Base-by-base conservation (phyloP, 768 basidiomycete genomes). In the Leccinum boreale region DNA sequence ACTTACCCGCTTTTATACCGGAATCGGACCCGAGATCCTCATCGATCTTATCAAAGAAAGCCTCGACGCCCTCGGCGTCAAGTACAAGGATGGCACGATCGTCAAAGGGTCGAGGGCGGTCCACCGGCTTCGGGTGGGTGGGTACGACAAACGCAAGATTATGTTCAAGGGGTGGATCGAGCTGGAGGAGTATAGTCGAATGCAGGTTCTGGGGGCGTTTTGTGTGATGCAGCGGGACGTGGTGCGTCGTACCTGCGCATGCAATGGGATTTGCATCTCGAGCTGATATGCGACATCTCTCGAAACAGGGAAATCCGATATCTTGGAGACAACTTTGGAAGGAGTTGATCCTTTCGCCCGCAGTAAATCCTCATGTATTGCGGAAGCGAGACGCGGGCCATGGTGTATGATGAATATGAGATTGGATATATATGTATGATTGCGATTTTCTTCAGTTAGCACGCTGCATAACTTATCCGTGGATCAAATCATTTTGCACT, bases 241-340 rank as follows among this genome's bases (percentile, higher is more conserved):
- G 71, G 89, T 87, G 60, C 50, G 81, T 77, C 33, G 31, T 19
- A n/a, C 7, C 51, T 52, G 15, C 28, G 9, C 36, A 39, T 4
- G 15, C 12, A 23, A n/a, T 33, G 17, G 24, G 19, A 15, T n/a
- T 10, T 23, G 52, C 19, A 29, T 10, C 55, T 52, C 21, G 19
- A 36, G 10, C 15, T 63, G 57, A 53, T 58, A 1, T 0, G 12
- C 28, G 28, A 3, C 26, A 28, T 21, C 26, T 54, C 29, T 17
- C 33, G 31, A 28, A 33, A 52, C 53, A 90, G 86, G 90, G 90
- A 0, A 88, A 84, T 67, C 90, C 89, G 23, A 81, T 90, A 51
- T 87, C 85, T 45, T 92, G 90, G 90, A 76, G 89, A 42, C 79
- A 82, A 67, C 75, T 92, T 36, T 92, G 89, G 87, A 89, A 85